Base-by-base conservation (phyloP, 495 filamentous ascomycete species). In the Sordaria brevicollis region DNA sequence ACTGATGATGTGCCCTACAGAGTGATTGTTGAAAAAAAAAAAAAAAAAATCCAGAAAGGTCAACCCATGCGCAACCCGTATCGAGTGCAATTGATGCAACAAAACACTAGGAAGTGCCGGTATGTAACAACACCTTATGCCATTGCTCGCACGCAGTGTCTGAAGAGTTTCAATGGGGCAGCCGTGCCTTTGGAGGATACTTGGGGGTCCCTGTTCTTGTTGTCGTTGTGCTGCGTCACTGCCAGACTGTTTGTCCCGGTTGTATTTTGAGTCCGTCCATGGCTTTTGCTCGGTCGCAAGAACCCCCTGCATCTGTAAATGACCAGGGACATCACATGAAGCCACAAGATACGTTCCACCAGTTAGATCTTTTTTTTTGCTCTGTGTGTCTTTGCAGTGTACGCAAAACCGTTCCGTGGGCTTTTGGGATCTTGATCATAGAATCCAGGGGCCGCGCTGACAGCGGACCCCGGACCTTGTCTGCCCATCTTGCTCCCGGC, bases 251-350 rank as follows among this genome's bases (percentile, higher is more conserved):
- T 68, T 69, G 35, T 29, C 73, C 43, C 29, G 43, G 21, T 29
- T 57, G 49, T 57, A 57, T 57, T 6, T 29, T 31, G 49, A 57
- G 49, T 57, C 49, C 49, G 49, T 57, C 49, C 49, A 57, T 57
- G 25, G 49, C 49, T 57, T 57, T 57, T 57, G 49, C 49, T 57
- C 49, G 49, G 21, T 74, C 73, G 73, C 69, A 74, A 71, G 71
- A 68, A 39, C 74, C 73, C 73, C 74, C 74, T 76, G 73, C 9
- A 75, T 74, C 69, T 68, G 74, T 69, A 38, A 29, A 37, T 67
- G 72, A 73, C 70, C 41, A 15, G 34, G 35, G 25, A 37, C 54
- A 36, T 34, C 25, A 65, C 25, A 36, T 65, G 34, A 65, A 70
- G 57, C n/a, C 57, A 35, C 25, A 54, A 68, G 41, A 68, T 21